phyloP scores from a whole-genome alignment of 1,139 yeast species.

The Scheffersomyces illinoinensis region DNA sequence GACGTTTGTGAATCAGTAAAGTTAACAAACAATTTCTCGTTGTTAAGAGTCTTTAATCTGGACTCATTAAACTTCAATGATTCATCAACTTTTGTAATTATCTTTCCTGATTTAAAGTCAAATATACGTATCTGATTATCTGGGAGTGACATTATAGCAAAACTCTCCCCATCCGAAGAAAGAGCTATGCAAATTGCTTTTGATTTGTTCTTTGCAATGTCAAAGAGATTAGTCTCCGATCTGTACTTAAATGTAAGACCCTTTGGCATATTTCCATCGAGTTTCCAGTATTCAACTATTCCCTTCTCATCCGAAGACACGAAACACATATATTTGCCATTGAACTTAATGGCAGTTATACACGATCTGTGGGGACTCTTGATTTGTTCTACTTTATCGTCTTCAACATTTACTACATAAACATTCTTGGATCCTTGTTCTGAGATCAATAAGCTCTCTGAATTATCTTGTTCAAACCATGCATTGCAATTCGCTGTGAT shows the following conservation, averaged over 20 bases:
- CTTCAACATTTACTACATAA: constrained; percentile 24
- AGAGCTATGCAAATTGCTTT: constrained; percentile 19
- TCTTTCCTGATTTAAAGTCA: constrained; percentile 33
- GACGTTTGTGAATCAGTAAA: constrained; percentile 7
- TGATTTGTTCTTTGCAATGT: constrained; percentile 33
- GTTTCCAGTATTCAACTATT: constrained; percentile 46
- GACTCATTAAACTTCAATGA: constrained; percentile 20
- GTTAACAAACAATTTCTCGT: constrained; percentile 23
- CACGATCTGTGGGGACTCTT: constrained; percentile 29
- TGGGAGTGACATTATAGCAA: constrained; percentile 25
- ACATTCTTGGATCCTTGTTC: constrained; percentile 18
- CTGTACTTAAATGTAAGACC: constrained; percentile 33
- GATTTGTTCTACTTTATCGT: constrained; percentile 14
- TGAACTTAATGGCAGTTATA: constrained; percentile 27
- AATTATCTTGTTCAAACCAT: constrained; percentile 20
- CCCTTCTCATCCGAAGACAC: constrained; percentile 41
- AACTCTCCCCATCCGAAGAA: constrained; percentile 25
- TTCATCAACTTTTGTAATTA: constrained; percentile 18
- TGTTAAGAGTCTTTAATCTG: constrained; percentile 20
- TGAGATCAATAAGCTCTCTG: constrained; percentile 18
- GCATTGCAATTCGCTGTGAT: constrained; percentile 10
- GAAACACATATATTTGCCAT: constrained; percentile 28
- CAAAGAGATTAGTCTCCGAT: constrained; percentile 44
- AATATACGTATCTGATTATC: constrained; percentile 35
- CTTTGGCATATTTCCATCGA: not conserved